These are phyloP conservation scores for Cyclostephanos invisitatus DNA, from an alignment of 108 stramenopile genomes.

Conservation along the genomic window DNA sequence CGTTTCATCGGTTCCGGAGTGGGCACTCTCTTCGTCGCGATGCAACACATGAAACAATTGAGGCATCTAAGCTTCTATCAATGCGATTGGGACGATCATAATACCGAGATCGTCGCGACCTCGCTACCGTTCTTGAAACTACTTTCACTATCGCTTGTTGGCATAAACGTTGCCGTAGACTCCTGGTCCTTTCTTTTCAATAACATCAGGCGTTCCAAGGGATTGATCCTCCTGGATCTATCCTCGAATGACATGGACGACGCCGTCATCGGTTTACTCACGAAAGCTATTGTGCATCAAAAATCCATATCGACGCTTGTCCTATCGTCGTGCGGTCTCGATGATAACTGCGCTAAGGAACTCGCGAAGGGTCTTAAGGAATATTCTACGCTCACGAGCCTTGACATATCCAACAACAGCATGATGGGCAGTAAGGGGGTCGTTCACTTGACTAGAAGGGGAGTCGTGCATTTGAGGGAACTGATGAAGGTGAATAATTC, in stretches of 20 bases:
- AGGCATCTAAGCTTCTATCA: conserved; percentile 11
- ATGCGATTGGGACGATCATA: conserved; percentile 21
- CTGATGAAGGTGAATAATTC: conserved; percentile 12
- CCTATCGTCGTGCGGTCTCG: conserved; percentile 19
- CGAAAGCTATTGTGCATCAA: conserved; percentile 2
- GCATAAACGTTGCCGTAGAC: conserved; percentile 11
- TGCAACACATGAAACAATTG: conserved; percentile 20
- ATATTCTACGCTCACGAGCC: conserved; percentile 7
- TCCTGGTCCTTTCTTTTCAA: conserved; percentile 11
- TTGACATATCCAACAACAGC: conserved; percentile 13
- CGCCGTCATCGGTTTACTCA: neutral
- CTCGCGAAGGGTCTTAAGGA: conserved; percentile 14
- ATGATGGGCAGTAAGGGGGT: conserved; percentile 12
- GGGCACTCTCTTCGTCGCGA: conserved; percentile 8
- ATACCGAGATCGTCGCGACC: conserved; percentile 17
- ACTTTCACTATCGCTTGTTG: conserved; percentile 13
- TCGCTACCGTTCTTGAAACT: conserved; percentile 11
- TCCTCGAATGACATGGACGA: conserved; percentile 13
- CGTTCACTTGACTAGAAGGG: conserved; percentile 1
- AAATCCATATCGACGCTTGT: conserved; percentile 2
- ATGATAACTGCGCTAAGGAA: conserved; percentile 24
- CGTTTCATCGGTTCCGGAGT: conserved; percentile 9
- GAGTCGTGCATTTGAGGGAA: conserved; percentile 6
- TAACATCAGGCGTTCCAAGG: conserved; percentile 7
- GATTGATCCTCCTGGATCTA: conserved; percentile 16